Base-by-base conservation (phyloP, 1,284 basidiomycete species). In the Boletus mariae region DNA sequence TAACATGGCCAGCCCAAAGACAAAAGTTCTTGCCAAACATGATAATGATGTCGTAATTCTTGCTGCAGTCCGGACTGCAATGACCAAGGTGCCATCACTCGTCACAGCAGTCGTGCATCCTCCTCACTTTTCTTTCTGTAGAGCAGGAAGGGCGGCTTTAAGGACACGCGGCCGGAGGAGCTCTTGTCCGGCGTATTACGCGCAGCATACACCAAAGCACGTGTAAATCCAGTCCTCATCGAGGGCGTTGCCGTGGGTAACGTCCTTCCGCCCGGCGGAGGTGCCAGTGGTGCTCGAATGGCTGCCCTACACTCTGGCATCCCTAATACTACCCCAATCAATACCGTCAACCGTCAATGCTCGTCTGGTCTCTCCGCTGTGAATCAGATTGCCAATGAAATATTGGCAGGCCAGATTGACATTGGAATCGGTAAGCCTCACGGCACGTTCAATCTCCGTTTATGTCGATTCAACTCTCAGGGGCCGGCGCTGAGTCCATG, bases 401-500 rank as follows among this genome's bases (percentile, higher is more conserved):
- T 99, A 68, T 72, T 75, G 48, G 70, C 80, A 5, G 92, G 92
- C 1, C 85, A 93, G 73, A 94, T 96, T 60, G 89, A 95, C 69
- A 88, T 98, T 66, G 95, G 96, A 60, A 94, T 98, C 57, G 92
- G 90, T 88, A 60, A 60, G 83, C 31, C 8, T 34, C 34, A 17
- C 73, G 29, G 17, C 45, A 41, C 51, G 17, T 35, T 34, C 5
- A 23, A 15, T 51, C 29, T 37, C 47, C 8, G 32, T 44, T 56
- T 26, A 58, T 45, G 35, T 44, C 45, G 58, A 44, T 31, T 31
- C 41, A 47, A 45, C 54, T 32, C 47, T 6, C 51, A 91, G 92
- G 91, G 65, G 92, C 93, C 46, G 96, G 96, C 66, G 94, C 95
- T 37, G 96, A 99, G 75, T 90, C 86, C 46, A 99, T 99, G 96